phyloP scores from a whole-genome alignment of 805 yeast genomes.

The Candida ipomoeae region DNA sequence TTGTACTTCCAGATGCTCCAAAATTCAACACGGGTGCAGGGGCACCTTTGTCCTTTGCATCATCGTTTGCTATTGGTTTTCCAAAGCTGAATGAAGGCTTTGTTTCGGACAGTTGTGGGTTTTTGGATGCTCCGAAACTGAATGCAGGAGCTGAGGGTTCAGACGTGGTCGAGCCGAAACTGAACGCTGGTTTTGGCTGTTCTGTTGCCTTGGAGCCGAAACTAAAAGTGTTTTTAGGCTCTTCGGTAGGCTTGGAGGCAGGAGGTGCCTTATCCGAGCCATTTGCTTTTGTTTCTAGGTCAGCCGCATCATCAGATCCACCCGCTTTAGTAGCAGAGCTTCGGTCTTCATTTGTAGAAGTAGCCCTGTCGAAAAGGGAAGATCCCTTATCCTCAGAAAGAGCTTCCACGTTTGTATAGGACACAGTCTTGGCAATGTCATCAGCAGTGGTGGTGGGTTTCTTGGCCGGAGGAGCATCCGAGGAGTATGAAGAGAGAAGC shows the following conservation, averaged over 20 bases:
- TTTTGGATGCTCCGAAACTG: background rate
- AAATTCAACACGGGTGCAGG: background rate
- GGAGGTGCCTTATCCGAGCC: background rate
- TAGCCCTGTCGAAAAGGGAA: background rate
- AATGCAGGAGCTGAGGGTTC: background rate
- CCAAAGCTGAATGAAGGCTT: constrained; percentile 8
- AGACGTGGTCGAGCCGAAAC: background rate
- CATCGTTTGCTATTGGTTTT: background rate
- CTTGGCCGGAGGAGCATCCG: constrained; percentile 8
- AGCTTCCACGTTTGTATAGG: constrained; percentile 30
- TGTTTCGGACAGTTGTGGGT: background rate
- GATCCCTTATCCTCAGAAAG: constrained; percentile 14
- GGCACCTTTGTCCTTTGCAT: background rate
- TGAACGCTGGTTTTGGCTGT: background rate
- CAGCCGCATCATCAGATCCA: background rate
- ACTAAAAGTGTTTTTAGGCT: background rate
- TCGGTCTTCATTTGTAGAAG: background rate
- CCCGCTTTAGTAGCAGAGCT: background rate
- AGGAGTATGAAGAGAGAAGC: constrained; percentile 6
- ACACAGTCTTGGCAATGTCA: constrained; percentile 34
- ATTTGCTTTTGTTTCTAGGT: background rate
- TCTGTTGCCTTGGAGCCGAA: background rate
- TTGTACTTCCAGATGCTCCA: background rate
- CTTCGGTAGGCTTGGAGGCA: background rate
- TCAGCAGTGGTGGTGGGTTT: constrained; percentile 24